Conservation (phyloP, 169 alveolate species). For the Plasmodium falciparum region DNA sequence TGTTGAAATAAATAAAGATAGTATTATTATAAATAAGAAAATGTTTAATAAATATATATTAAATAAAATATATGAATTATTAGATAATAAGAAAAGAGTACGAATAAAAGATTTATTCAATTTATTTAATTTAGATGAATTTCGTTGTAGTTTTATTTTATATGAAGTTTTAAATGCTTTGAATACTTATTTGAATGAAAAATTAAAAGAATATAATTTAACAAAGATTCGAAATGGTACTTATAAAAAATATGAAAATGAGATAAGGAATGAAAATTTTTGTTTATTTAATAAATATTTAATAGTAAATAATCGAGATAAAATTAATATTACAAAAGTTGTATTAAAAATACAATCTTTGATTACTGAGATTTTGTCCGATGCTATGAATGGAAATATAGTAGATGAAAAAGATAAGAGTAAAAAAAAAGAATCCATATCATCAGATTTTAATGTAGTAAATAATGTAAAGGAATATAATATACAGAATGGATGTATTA, state of each 20-base stretch:
- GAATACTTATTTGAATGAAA: slow-evolving; percentile 24
- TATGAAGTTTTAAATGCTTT: slow-evolving; percentile 44
- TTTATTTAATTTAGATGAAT: slow-evolving; percentile 47
- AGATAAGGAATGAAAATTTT: slow-evolving; percentile 6
- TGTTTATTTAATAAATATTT: slow-evolving; percentile 34
- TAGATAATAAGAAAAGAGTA: slow-evolving; percentile 41
- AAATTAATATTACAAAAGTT: slow-evolving; percentile 24
- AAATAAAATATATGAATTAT: slow-evolving; percentile 33
- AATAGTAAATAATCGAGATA: slow-evolving; percentile 14
- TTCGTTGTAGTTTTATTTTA: slow-evolving; percentile 4
- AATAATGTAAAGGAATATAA: not conserved
- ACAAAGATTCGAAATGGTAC: not conserved
- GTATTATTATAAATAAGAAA: slow-evolving; percentile 44
- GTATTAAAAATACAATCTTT: slow-evolving; percentile 29
- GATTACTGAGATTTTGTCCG: slow-evolving; percentile 23
- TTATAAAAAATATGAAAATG: not conserved
- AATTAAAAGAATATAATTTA: slow-evolving; percentile 25
- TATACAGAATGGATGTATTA: not conserved
- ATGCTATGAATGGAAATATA: slow-evolving; percentile 4
- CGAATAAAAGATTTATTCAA: slow-evolving; percentile 19
- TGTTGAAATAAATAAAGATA: not conserved
- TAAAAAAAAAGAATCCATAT: not conserved
- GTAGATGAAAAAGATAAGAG: slow-evolving; percentile 1
- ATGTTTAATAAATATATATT: slow-evolving; percentile 28
- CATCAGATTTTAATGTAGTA: not conserved